A percentile compares a stretch with the other conserved stretches of the same genome.
Evolutionary conservation across 371 early-diverging fungal genomes (phyloP).

Genomic region (Pancytospora philotis): DNA sequence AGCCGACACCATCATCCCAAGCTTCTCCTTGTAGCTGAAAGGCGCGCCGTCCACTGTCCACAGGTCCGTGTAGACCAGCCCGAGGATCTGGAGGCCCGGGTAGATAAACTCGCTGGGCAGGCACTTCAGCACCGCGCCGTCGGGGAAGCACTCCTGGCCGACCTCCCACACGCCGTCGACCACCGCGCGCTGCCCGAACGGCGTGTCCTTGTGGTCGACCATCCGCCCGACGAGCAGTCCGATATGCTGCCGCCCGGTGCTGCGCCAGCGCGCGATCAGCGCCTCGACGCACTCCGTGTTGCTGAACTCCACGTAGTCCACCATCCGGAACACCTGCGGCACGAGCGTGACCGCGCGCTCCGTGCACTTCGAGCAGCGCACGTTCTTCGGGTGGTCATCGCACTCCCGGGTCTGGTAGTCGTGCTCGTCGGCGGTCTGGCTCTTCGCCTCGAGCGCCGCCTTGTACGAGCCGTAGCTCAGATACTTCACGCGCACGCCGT

Average conservation of each 20-base stretch:
- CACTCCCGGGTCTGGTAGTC: conserved; percentile 33
- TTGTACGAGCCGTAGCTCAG: conserved; percentile 51
- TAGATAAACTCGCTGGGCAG: conserved; percentile 65
- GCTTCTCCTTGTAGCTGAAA: conserved; percentile 74
- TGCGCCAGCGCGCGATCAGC: conserved; percentile 75
- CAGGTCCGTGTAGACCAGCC: conserved; percentile 87
- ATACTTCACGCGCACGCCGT: conserved; percentile 51
- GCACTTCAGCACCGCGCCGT: conserved; percentile 67
- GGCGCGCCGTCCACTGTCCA: conserved; percentile 69
- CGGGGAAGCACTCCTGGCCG: conserved; percentile 69
- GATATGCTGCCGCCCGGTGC: conserved; percentile 74
- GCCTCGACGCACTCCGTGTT: conserved; percentile 69
- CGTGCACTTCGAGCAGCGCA: conserved; percentile 42
- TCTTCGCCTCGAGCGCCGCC: conserved; percentile 44
- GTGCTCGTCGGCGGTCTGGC: conserved; percentile 23
- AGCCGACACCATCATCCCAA: conserved; percentile 78
- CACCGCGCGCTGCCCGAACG: conserved; percentile 90
- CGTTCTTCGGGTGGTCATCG: conserved; percentile 38
- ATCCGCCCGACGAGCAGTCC: conserved; percentile 84
- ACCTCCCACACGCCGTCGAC: conserved; percentile 88
- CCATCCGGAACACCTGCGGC: conserved; percentile 73
- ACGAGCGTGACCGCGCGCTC: conserved; percentile 43
- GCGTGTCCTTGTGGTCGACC: conserved; percentile 62
- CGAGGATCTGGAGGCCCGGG: conserved; percentile 66
- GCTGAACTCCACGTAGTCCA: conserved; percentile 96